These are phyloP conservation scores for Fusarium tanahbumbuense DNA, from an alignment of 2,329 filamentous ascomycete species.

Conservation along the genomic window DNA sequence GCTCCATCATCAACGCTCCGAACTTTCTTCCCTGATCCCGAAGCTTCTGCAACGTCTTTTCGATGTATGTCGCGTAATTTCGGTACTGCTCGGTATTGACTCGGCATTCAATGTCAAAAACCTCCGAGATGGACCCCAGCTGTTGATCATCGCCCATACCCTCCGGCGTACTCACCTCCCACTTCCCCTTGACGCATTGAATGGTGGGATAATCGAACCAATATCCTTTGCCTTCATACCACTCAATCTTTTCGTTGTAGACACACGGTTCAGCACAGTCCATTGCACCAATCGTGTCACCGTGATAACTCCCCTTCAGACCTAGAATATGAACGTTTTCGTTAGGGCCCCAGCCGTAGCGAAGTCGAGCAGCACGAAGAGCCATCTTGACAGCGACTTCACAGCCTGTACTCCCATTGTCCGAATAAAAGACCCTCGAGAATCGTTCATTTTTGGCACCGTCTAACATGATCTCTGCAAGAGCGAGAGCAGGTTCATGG, in stretches of 20 bases:
- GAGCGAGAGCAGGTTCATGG: constrained; percentile 79
- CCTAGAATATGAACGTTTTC: constrained; percentile 76
- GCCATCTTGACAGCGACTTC: constrained; percentile 91
- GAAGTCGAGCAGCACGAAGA: constrained; percentile 72
- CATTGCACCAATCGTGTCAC: constrained; percentile 90
- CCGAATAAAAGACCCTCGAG: constrained; percentile 80
- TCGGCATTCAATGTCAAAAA: constrained; percentile 70
- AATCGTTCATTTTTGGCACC: constrained; percentile 73
- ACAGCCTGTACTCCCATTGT: constrained; percentile 85
- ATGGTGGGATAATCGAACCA: constrained; percentile 86
- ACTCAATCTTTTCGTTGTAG: constrained; percentile 86
- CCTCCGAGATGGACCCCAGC: constrained; percentile 62
- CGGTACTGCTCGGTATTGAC: constrained; percentile 57
- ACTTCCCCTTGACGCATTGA: constrained; percentile 72
- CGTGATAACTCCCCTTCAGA: constrained; percentile 84
- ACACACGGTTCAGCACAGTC: constrained; percentile 81
- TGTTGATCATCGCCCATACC: constrained; percentile 55
- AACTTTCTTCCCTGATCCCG: constrained; percentile 71
- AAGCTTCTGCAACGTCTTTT: constrained; percentile 63
- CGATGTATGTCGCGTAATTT: constrained; percentile 72
- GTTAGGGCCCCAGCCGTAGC: constrained; percentile 73
- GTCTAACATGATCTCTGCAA: constrained; percentile 73
- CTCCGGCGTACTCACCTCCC: constrained; percentile 70
- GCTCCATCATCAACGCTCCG: constrained; percentile 83
- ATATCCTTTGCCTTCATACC: constrained; percentile 81